These are phyloP conservation scores for Litsea cubeba DNA, from an alignment of 164 flowering plant species.

Conservation along the genomic window DNA sequence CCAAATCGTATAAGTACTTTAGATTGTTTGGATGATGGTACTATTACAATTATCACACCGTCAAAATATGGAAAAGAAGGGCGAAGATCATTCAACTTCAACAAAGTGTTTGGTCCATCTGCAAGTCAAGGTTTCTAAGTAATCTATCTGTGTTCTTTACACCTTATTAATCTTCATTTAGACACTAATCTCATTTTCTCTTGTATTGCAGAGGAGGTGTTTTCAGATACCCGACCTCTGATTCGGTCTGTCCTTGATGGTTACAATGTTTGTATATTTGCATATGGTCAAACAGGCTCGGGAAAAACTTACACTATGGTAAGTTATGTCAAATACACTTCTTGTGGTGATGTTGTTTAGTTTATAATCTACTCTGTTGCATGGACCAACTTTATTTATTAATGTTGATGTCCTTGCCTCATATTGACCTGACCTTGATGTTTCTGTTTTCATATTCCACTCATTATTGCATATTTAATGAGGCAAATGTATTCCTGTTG, in stretches of 20 bases:
- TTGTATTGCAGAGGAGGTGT: conserved; percentile 66
- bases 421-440: background rate
- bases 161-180: no score
- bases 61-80: conserved; percentile 75
- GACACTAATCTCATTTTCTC: no score
- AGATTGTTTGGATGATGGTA: conserved; percentile 74
- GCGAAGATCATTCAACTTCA: conserved; percentile 66
- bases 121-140: conserved; percentile 74
- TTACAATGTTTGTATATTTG: conserved; percentile 94
- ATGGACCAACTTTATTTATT: background rate
- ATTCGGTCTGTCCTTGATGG: conserved; percentile 98
- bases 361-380: background rate
- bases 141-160: background rate
- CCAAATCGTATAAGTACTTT: conserved; percentile 47
- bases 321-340: background rate
- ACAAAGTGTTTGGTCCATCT: conserved; percentile 86
- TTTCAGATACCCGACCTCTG: conserved; percentile 82
- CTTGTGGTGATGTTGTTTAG: background rate
- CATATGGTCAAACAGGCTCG: conserved; percentile 99
- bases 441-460: background rate
- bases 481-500: background rate
- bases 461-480: background rate
- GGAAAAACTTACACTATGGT: conserved; percentile 98
- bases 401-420: background rate
- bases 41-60: conserved; percentile 50